Evolutionary conservation across 2,329 filamentous ascomycete genomes (phyloP).

Genomic region (Leptographium galeiforme): DNA sequence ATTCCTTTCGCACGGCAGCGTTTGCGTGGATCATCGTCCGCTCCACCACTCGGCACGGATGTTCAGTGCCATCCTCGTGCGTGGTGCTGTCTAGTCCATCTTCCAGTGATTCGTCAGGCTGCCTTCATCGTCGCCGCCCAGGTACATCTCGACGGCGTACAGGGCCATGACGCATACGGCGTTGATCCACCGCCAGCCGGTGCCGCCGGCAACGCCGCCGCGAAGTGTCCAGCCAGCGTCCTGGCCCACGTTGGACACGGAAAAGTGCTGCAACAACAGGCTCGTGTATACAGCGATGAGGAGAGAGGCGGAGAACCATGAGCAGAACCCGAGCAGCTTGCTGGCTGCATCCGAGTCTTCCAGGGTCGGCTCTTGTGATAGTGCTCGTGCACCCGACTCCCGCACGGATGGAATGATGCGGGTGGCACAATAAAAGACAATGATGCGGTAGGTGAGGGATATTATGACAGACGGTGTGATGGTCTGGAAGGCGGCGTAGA

Average conservation of each 20-base stretch:
- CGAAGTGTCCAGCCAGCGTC: constrained; percentile 68
- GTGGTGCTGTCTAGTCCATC: constrained; percentile 50
- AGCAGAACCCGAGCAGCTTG: constrained; percentile 67
- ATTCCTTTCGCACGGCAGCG: not conserved
- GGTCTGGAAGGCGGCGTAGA: constrained; percentile 84
- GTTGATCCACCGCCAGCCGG: constrained; percentile 89
- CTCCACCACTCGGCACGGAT: not conserved
- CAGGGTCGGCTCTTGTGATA: constrained; percentile 72
- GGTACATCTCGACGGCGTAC: constrained; percentile 80
- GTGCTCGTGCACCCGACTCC: constrained; percentile 67
- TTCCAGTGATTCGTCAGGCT: constrained; percentile 78
- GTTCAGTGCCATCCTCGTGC: not conserved
- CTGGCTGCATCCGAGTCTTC: constrained; percentile 77
- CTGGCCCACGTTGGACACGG: constrained; percentile 49
- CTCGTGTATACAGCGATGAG: constrained; percentile 95
- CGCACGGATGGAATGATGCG: constrained; percentile 90
- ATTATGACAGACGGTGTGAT: constrained; percentile 95
- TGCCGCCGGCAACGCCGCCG: constrained; percentile 69
- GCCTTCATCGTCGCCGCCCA: constrained; percentile 70
- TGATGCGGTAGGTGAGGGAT: constrained; percentile 81
- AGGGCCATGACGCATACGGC: constrained; percentile 76
- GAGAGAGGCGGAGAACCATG: constrained; percentile 90
- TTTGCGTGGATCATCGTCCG: not conserved
- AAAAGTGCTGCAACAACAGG: constrained; percentile 88
- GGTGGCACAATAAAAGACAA: constrained; percentile 90